Evolutionary conservation across 1,139 yeast genomes (phyloP), one percentile per base, ranked within the genome.

Genomic region (Hyphopichia buzzinii): DNA sequence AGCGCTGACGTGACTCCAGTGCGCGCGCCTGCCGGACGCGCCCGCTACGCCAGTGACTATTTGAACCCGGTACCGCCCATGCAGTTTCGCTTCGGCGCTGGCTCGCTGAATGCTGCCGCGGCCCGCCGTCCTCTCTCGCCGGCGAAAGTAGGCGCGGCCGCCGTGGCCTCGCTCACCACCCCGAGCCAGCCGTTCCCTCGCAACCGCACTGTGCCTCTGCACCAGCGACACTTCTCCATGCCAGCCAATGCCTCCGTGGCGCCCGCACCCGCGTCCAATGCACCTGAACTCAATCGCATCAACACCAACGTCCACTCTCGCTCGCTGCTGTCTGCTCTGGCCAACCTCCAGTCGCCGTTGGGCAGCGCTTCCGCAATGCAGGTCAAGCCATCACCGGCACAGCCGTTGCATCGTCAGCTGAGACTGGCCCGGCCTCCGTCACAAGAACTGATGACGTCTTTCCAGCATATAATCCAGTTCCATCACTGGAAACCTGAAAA

Each of bases 71-170:
- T 61, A 14, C 64, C 72, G 3, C 74, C 75, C 31, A 50, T 59
- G 27, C 59, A 57, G 27, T 74, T 60, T 47, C 56, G 64, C 35
- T 72, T 73, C 50, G 79, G 79, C 2, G 57, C 67, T 8, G 57
- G 59, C 4, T 39, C 49, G 6, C 33, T 41, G 19, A 12, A 14
- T 24, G n/a, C n/a, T n/a, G n/a, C n/a, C n/a, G n/a, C n/a, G n/a
- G 54, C 54, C n/a, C 24, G 47, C 43, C 34, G 62, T 35, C 54
- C 64, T 15, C 36, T 74, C 19, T 82, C 88, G 2, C 90, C 90
- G 0, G 85, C 88, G 0, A 79, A 80, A 48, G 68, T 81, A 8
- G 89, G 89, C 1, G 88, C 88, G 1, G 77, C 74, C 17, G 87
- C 88, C 0, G 85, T 82, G 1, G 83, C 87, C 2, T 73, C 73